Base-by-base conservation (phyloP, 805 yeast species). In the Zygotorulaspora sp. region DNA sequence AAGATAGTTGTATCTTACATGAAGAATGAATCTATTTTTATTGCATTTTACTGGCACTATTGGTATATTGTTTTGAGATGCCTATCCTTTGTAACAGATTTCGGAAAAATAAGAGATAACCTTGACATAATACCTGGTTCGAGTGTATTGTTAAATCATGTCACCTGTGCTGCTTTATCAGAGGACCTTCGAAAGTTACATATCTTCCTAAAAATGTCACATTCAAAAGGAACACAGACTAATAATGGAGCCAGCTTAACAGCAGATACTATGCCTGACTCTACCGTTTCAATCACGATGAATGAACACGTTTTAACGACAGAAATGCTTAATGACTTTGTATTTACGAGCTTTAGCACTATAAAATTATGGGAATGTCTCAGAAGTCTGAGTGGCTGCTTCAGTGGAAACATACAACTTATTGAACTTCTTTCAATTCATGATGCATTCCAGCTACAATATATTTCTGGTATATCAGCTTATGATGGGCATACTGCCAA, bases 11-110 rank as follows among this genome's bases (percentile, higher is more conserved):
- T 57, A 9, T 59, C 64, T 6, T 59, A 61, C 25, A 38, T 61
- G 37, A 50, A 51, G 24, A 55, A 58, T 36, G 57, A 56, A 37
- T 32, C 45, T 4, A 41, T 52, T 7, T 56, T 57, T 24, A 36
- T 46, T 28, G 50, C 58, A 13, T 61, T 61, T 38, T 53, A 56
- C 32, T 61, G 58, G 57, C 60, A 61, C 41, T 59, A 55, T 41
- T 59, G 63, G 62, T 44, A 41, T 28, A 55, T 58, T 11, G 41
- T 53, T 9, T 30, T 54, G 13, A 39, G 38, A 6, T 36, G 24
- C 11, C 30, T 43, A 10, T 22, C 45, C 9, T 14, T 32, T 14
- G 13, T 12, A 1, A 29, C 38, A 24, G 27, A 22, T n/a, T 13
- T 31, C 18, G 22, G 23, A 19, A 37, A 42, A 9, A n/a, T 30